These are phyloP conservation scores for Termitomyces sp. DNA, from an alignment of 768 basidiomycete species.

Conservation along the genomic window DNA sequence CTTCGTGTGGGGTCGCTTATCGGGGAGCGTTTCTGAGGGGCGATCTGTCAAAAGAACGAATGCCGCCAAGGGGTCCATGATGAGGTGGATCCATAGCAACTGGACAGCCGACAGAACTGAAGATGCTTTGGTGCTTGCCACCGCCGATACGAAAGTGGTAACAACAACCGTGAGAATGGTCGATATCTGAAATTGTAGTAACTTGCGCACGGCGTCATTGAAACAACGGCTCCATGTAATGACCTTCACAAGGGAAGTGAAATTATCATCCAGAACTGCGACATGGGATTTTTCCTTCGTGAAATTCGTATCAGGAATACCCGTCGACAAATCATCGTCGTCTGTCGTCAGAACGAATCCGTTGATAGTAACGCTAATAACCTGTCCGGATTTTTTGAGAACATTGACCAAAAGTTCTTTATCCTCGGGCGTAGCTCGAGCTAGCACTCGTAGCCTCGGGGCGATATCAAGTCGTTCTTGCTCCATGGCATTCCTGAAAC, in stretches of 20 bases:
- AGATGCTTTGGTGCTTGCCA: conserved; percentile 66
- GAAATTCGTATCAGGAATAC: conserved; percentile 93
- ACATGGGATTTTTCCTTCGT: conserved; percentile 99
- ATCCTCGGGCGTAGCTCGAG: conserved; percentile 95
- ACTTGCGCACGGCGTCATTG: conserved; percentile 96
- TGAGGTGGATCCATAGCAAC: conserved; percentile 97
- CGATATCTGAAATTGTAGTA: conserved; percentile 92
- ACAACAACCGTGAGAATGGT: conserved; percentile 95
- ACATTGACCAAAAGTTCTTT: conserved; percentile 91
- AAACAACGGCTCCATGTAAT: conserved; percentile 99
- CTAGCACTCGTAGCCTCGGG: conserved; percentile 91
- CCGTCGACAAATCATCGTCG: conserved; percentile 96
- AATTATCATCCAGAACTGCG: conserved; percentile 97
- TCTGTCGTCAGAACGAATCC: conserved; percentile 94
- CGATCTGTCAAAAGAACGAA: conserved; percentile 88
- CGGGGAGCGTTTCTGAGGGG: conserved; percentile 36
- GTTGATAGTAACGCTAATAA: conserved; percentile 96
- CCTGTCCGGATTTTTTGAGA: conserved; percentile 79
- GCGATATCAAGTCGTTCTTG: conserved; percentile 37
- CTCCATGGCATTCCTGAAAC: conserved; percentile 49
- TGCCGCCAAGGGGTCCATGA: conserved; percentile 98
- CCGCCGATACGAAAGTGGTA: conserved; percentile 87
- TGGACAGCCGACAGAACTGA: conserved; percentile 94
- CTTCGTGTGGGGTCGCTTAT: conserved; percentile 45
- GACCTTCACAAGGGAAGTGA: conserved; percentile 91